Evolutionary conservation across 1,139 yeast species (phyloP).

Genomic region (Taphrina flavorubra): DNA sequence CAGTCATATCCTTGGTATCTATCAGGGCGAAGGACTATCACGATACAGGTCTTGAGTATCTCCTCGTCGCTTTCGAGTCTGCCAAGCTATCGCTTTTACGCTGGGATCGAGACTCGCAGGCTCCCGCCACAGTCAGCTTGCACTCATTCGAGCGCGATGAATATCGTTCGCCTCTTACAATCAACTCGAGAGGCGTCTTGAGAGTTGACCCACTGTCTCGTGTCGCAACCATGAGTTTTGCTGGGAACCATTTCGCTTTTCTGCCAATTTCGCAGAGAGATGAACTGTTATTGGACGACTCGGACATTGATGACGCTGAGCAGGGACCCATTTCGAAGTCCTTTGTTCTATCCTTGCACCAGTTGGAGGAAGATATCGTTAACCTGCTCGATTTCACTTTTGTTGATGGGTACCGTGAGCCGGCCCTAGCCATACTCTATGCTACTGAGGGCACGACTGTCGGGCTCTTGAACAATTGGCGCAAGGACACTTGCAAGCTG

Average conservation of each 20-base stretch:
- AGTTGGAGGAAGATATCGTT: constrained; percentile 65
- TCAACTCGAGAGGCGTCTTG: constrained; percentile 57
- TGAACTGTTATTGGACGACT: constrained; percentile 44
- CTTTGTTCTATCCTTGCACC: constrained; percentile 63
- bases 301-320: constrained; percentile 24
- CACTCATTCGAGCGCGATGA: constrained; percentile 84
- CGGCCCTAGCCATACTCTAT: constrained; percentile 74
- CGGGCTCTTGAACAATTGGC: constrained; percentile 63
- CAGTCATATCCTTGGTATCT: constrained; percentile 22
- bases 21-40: constrained; percentile 57
- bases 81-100: constrained; percentile 79
- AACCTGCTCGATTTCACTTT: constrained; percentile 71
- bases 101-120: constrained; percentile 65
- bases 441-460: constrained; percentile 75
- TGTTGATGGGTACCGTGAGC: constrained; percentile 73
- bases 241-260: constrained; percentile 70
- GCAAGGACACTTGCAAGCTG: constrained; percentile 61
- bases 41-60: constrained; percentile 58
- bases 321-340: constrained; percentile 52
- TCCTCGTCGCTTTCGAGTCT: constrained; percentile 69
- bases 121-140: constrained; percentile 72
- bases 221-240: constrained; percentile 69
- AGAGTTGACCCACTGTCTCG: constrained; percentile 67
- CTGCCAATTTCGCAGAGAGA: constrained; percentile 67
- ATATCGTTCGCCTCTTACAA: constrained; percentile 56